A percentile compares a stretch with the other conserved stretches of the same genome.
These are phyloP conservation scores for Spathaspora boniae DNA, from an alignment of 805 yeast species.

Conservation along the genomic window DNA sequence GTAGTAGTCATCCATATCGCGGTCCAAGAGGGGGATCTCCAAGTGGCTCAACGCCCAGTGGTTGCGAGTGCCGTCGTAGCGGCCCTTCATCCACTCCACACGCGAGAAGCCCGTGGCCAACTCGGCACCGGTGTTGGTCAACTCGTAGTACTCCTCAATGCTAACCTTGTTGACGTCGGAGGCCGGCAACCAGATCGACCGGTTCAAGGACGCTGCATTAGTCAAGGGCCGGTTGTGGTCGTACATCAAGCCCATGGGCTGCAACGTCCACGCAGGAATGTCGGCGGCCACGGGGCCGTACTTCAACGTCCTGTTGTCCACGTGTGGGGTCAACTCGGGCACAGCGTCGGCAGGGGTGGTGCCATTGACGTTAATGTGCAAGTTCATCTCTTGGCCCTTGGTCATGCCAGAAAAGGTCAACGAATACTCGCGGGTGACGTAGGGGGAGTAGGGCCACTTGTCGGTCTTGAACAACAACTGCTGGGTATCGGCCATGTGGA, in stretches of 20 bases:
- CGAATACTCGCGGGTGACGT: slow-evolving; percentile 49
- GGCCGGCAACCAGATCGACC: slow-evolving; percentile 89
- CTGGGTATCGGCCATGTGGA: slow-evolving; percentile 61
- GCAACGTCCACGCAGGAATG: slow-evolving; percentile 44
- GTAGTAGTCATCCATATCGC: slow-evolving; percentile 54
- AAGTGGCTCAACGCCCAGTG: slow-evolving; percentile 61
- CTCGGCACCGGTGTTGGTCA: slow-evolving; percentile 71
- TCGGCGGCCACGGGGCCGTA: slow-evolving; percentile 52
- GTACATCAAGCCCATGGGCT: slow-evolving; percentile 56
- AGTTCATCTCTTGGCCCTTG: slow-evolving; percentile 44
- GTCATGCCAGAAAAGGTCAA: slow-evolving; percentile 44
- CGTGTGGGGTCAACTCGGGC: slow-evolving; percentile 33
- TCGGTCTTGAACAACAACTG: slow-evolving; percentile 50
- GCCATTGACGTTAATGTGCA: slow-evolving; percentile 18
- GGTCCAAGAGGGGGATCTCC: slow-evolving; percentile 50
- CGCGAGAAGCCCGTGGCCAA: slow-evolving; percentile 74
- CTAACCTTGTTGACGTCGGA: slow-evolving; percentile 64
- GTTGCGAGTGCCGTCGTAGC: slow-evolving; percentile 43
- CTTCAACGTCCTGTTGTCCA: slow-evolving; percentile 36
- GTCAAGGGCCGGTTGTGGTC: slow-evolving; percentile 65
- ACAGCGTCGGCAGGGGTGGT: slow-evolving; percentile 14
- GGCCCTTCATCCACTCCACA: slow-evolving; percentile 66
- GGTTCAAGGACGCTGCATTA: slow-evolving; percentile 54
- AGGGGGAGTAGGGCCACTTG: slow-evolving; percentile 59
- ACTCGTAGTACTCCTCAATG: slow-evolving; percentile 81